A percentile compares a stretch with the other conserved stretches of the same genome.
These are phyloP conservation scores for Aphanomyces invadans DNA, from an alignment of 352 stramenopile genomes.

Conservation along the genomic window DNA sequence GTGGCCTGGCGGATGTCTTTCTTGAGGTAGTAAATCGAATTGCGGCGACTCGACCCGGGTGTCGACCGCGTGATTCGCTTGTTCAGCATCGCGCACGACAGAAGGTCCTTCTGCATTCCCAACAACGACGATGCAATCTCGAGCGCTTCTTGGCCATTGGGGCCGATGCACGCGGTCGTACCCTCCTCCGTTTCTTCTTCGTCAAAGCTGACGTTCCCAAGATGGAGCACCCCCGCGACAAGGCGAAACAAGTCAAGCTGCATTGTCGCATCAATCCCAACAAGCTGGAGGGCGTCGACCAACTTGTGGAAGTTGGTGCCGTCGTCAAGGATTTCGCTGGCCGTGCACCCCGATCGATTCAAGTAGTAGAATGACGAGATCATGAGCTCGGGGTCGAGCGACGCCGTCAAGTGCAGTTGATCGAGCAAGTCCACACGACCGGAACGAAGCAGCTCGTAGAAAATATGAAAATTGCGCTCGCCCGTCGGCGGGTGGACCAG, in stretches of 20 bases:
- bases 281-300: slow-evolving; percentile 24
- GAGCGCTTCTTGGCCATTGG: background rate
- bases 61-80: slow-evolving; percentile 67
- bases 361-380: slow-evolving; percentile 37
- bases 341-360: slow-evolving; percentile 36
- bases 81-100: slow-evolving; percentile 65
- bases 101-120: slow-evolving; percentile 47
- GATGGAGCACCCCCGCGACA: slow-evolving; percentile 33
- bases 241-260: slow-evolving; percentile 28
- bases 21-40: slow-evolving; percentile 40
- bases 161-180: background rate
- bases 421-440: slow-evolving; percentile 12
- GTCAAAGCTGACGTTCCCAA: slow-evolving; percentile 34
- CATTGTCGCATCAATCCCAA: slow-evolving; percentile 30
- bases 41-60: slow-evolving; percentile 46
- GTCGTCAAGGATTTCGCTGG: slow-evolving; percentile 28
- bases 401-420: slow-evolving; percentile 13
- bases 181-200: slow-evolving; percentile 26
- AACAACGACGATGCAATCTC: slow-evolving; percentile 44
- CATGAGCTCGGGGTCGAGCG: slow-evolving; percentile 1
- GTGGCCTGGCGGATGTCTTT: slow-evolving; percentile 36
- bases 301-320: slow-evolving; percentile 34
- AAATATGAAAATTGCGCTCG: slow-evolving; percentile 38
- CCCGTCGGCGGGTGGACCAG: slow-evolving; percentile 27
- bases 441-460: slow-evolving; percentile 34